A percentile compares a stretch with the other conserved stretches of the same genome.
Conservation (phyloP, 2,329 filamentous ascomycete genomes). For the Fusarium continuum region DNA sequence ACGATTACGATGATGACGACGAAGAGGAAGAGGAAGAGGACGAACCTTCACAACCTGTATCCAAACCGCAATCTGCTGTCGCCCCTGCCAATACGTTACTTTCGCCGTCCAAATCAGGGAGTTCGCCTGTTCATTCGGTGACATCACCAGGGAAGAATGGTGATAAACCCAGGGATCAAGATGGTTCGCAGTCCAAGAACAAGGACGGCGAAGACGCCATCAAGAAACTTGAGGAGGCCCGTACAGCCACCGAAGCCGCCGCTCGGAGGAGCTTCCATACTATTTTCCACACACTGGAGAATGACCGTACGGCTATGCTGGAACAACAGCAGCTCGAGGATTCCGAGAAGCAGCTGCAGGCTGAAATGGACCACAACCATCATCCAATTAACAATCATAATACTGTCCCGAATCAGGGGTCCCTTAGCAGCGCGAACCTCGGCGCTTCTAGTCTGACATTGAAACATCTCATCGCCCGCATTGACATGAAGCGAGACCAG, state of each 20-base stretch:
- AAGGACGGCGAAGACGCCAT: constrained; percentile 87
- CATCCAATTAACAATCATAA: constrained; percentile 60
- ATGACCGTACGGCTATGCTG: constrained; percentile 94
- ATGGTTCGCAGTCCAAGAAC: constrained; percentile 60
- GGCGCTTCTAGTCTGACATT: constrained; percentile 95
- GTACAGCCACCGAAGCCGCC: constrained; percentile 87
- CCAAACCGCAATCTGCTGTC: constrained; percentile 60
- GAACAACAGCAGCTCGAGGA: constrained; percentile 98
- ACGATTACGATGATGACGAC: constrained; percentile 87
- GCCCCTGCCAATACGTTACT: constrained; percentile 66
- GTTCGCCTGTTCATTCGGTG: constrained; percentile 70
- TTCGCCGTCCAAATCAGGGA: constrained; percentile 76
- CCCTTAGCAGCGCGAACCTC: constrained; percentile 90
- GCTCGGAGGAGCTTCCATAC: constrained; percentile 92
- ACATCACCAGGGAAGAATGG: constrained; percentile 68
- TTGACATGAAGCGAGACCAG: constrained; percentile 90
- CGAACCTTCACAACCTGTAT: constrained; percentile 63
- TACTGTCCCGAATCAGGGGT: constrained; percentile 77
- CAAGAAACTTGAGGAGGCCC: constrained; percentile 91
- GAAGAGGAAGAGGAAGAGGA: constrained; percentile 76
- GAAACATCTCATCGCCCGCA: constrained; percentile 95
- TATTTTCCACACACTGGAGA: constrained; percentile 93
- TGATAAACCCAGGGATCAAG: constrained; percentile 62
- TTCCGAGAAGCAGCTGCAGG: constrained; percentile 93
- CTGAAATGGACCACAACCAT: constrained; percentile 82